Evolutionary conservation across 2,329 filamentous ascomycete species (phyloP).

Genomic region (Pseudogymnoascus sp.): DNA sequence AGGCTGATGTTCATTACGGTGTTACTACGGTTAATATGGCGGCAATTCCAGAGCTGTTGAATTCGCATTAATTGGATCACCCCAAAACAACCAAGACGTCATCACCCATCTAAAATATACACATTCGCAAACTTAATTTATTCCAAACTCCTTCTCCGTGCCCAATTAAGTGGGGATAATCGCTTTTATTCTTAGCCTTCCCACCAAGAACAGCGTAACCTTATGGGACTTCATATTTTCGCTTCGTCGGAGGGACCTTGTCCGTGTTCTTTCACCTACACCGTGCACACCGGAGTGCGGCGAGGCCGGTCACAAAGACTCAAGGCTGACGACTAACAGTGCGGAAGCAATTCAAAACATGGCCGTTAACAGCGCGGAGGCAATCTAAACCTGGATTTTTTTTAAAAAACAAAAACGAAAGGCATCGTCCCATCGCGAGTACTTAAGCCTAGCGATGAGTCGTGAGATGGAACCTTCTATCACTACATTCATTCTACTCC

Average conservation of each 20-base stretch:
- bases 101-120: too few relatives aligned
- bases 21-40: not conserved
- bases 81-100: not conserved
- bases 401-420: not conserved
- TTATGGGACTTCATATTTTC: not conserved
- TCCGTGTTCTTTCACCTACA: not conserved
- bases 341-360: not conserved
- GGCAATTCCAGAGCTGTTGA: not conserved
- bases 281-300: not conserved
- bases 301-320: not conserved
- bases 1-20: not conserved
- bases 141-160: not conserved
- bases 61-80: not conserved
- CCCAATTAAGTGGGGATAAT: not conserved
- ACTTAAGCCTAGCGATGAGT: not conserved
- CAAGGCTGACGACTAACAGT: not conserved
- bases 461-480: not conserved
- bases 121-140: not conserved
- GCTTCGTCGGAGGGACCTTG: not conserved
- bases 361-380: not conserved
- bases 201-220: not conserved
- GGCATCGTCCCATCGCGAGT: not conserved
- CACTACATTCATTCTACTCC: not conserved
- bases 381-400: too few relatives aligned
- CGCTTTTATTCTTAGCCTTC: not conserved